Percentiles rank a stretch among this genome's conserved stretches.
phyloP scores from a whole-genome alignment of 129 eudicot species.

The Centrapalus pauciflorus region DNA sequence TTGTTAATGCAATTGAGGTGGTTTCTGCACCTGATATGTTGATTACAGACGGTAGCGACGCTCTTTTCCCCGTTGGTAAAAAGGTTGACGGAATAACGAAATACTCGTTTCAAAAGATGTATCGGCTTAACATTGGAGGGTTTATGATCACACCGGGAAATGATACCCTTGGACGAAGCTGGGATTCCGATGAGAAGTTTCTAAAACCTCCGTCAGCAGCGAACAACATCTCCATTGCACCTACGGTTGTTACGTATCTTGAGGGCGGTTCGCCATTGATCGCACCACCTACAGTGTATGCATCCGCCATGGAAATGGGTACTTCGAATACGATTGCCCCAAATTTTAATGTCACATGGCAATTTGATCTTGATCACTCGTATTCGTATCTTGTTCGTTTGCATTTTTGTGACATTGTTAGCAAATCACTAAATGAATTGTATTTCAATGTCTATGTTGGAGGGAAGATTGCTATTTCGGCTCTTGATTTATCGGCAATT shows the following conservation, averaged over 20 bases:
- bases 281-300: constrained; percentile 67
- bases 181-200: constrained; percentile 48
- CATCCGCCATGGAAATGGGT: constrained; percentile 72
- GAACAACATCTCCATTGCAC: constrained; percentile 32
- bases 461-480: constrained; percentile 57
- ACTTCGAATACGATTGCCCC: constrained; percentile 38
- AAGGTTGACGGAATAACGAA: constrained; percentile 32
- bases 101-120: constrained; percentile 44
- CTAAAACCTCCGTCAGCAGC: constrained; percentile 36
- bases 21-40: constrained; percentile 72
- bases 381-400: constrained; percentile 59
- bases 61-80: constrained; percentile 51
- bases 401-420: constrained; percentile 87
- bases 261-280: constrained; percentile 64
- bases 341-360: constrained; percentile 80
- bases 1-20: constrained; percentile 71
- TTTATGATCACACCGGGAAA: constrained; percentile 36
- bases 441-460: constrained; percentile 77
- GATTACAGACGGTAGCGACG: constrained; percentile 29
- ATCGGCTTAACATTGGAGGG: constrained; percentile 72
- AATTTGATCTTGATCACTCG: constrained; percentile 45
- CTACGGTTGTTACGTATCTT: constrained; percentile 53
- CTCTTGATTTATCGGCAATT: constrained; percentile 56
- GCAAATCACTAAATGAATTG: constrained; percentile 58
- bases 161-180: constrained; percentile 66